Conservation (phyloP, 495 filamentous ascomycete genomes). For the Hypoxylon crocopeplum region DNA sequence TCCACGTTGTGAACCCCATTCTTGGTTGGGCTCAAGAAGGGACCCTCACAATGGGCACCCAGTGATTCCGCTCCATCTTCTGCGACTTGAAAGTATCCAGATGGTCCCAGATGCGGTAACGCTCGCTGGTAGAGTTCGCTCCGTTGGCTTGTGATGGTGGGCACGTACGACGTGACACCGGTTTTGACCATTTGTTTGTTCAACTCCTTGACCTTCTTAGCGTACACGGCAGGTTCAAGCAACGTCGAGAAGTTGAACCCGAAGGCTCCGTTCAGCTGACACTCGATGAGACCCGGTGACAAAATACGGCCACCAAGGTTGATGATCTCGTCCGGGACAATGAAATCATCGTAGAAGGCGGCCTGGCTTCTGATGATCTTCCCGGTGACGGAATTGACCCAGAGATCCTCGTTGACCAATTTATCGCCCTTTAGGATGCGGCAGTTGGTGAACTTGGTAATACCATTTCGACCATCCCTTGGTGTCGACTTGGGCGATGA, state of each 20-base stretch:
- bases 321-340: slow-evolving; percentile 64
- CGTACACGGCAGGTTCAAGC: slow-evolving; percentile 70
- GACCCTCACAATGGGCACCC: slow-evolving; percentile 85
- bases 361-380: slow-evolving; percentile 78
- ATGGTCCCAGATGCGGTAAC: slow-evolving; percentile 75
- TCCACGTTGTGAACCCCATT: slow-evolving; percentile 75
- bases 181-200: slow-evolving; percentile 73
- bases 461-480: slow-evolving; percentile 51
- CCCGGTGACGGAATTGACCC: slow-evolving; percentile 76
- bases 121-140: slow-evolving; percentile 75
- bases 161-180: slow-evolving; percentile 84
- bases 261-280: slow-evolving; percentile 84
- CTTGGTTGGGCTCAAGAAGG: slow-evolving; percentile 74
- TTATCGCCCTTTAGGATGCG: slow-evolving; percentile 67
- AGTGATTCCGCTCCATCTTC: slow-evolving; percentile 78
- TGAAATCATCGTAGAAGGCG: slow-evolving; percentile 73
- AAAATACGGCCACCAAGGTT: slow-evolving; percentile 81
- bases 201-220: slow-evolving; percentile 67
- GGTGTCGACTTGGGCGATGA: slow-evolving; percentile 42
- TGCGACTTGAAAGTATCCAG: slow-evolving; percentile 56
- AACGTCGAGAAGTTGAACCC: slow-evolving; percentile 85
- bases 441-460: slow-evolving; percentile 87
- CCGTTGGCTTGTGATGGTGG: slow-evolving; percentile 74
- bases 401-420: slow-evolving; percentile 75
- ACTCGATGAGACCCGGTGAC: slow-evolving; percentile 82